phyloP scores from a whole-genome alignment of 2,329 filamentous ascomycete genomes.

The Claviceps africana region DNA sequence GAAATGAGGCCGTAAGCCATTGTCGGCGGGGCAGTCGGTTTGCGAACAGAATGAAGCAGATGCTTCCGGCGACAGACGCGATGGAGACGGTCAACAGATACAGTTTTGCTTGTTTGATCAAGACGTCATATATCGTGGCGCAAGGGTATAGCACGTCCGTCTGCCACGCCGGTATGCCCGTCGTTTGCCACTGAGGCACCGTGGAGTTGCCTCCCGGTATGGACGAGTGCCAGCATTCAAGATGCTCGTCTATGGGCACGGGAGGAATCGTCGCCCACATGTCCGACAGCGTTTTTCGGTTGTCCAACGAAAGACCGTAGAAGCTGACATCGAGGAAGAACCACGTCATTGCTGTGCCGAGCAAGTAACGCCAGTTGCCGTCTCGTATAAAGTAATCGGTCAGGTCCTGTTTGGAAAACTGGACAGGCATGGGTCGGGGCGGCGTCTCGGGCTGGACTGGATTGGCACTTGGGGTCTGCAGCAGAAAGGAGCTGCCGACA shows the following conservation, averaged over 20 bases:
- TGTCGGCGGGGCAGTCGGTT: conserved; percentile 33
- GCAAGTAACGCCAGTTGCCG: conserved; percentile 22
- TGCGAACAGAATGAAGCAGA: conserved; percentile 32
- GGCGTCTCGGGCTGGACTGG: conserved; percentile 19
- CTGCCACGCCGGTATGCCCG: conserved; percentile 33
- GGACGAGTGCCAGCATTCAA: conserved; percentile 34
- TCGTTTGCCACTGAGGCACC: conserved; percentile 25
- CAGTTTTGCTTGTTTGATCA: conserved; percentile 38
- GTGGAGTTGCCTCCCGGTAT: conserved; percentile 28
- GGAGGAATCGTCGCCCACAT: conserved; percentile 24
- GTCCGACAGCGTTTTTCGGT: conserved; percentile 22
- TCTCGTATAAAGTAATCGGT: conserved; percentile 34
- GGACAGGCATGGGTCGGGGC: conserved; percentile 27
- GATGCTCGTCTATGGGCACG: conserved; percentile 20
- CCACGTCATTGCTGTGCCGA: conserved; percentile 33
- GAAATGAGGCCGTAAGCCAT: conserved; percentile 36
- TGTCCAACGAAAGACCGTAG: conserved; percentile 37
- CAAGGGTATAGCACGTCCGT: conserved; percentile 34
- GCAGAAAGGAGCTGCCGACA: conserved; percentile 10
- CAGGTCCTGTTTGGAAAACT: conserved; percentile 35
- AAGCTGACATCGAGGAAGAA: conserved; percentile 40
- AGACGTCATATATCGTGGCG: conserved; percentile 36
- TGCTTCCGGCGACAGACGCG: conserved; percentile 35
- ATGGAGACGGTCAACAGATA: conserved; percentile 38
- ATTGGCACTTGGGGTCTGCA: conserved; percentile 11